Evolutionary conservation across 2,329 filamentous ascomycete genomes (phyloP), one percentile per base, ranked within the genome.

Genomic region (Trichoderma hamatum): DNA sequence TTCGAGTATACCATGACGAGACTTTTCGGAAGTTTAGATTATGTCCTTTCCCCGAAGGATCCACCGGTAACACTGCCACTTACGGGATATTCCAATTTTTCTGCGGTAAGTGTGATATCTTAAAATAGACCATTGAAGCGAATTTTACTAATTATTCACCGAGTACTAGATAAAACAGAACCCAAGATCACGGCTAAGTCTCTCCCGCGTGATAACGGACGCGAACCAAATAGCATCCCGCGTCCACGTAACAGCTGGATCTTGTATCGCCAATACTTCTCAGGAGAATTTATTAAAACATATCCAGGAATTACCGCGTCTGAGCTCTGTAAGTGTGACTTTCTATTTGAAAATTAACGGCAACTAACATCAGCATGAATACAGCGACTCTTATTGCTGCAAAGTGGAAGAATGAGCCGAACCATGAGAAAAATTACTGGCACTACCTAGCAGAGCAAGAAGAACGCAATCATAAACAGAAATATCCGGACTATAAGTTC

Each of bases 171-270:
- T 43, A 52, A 52, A n/a, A 63, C 68, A 21, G 68, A 71, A 32
- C 55, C 67, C 0, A 67, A 62, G 26, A 11, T 16, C 14, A 14
- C 24, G 14, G 28, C 43, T 19, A 32, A 51, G 3, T 28, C 36
- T 5, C 7, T 1, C 5, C 26, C 30, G 11, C 24, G 39, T 21
- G 21, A 43, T 21, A 46, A 46, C 36, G 67, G 52, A n/a, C 39
- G 62, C n/a, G 59, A 51, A 9, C 28, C 28, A 2, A 61, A 56
- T 30, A 71, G 70, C 24, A 75, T 78, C 32, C 75, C 75, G 32
- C 76, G 76, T 5, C 76, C 77, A 3, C 72, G 73, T 43, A 80
- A 80, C 56, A 72, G 73, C 34, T 80, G 75, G 74, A 79, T 79
- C 54, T 71, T 80, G 2, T 80, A 79, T 59, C 76, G 78, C 14